Conservation (phyloP, 208 protist species). For the Leishmania mexicana region DNA sequence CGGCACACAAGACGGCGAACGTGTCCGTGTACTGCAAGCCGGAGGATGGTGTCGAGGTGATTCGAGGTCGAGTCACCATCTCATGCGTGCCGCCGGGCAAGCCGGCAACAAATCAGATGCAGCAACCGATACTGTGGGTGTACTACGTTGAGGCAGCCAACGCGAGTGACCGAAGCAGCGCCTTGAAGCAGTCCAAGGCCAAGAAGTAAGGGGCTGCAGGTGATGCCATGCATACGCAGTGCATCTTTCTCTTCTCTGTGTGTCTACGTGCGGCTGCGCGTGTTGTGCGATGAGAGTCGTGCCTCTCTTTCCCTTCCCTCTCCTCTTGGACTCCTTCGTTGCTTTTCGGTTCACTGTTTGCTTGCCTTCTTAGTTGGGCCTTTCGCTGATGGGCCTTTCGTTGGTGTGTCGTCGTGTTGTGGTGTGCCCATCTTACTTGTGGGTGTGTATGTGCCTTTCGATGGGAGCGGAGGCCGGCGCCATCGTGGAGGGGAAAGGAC, state of each 20-base stretch:
- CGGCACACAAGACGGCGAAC: constrained; percentile 82
- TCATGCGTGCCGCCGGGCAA: constrained; percentile 46
- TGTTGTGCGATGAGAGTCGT: background rate
- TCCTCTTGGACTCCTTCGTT: background rate
- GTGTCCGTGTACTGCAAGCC: constrained; percentile 80
- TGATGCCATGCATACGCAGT: background rate
- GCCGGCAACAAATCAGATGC: constrained; percentile 4
- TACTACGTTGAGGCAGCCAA: constrained; percentile 82
- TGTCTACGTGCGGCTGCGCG: background rate
- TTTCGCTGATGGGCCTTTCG: background rate
- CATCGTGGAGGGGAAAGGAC: background rate
- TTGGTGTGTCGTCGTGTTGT: background rate
- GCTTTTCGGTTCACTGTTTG: no score
- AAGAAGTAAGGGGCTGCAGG: constrained; percentile 8
- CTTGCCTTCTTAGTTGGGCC: background rate
- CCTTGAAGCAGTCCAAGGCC: constrained; percentile 17
- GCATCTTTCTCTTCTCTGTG: background rate
- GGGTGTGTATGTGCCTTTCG: background rate
- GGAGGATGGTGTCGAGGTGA: constrained; percentile 34
- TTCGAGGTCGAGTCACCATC: constrained; percentile 38
- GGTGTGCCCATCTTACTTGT: background rate
- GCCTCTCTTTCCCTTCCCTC: background rate
- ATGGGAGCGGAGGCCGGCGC: background rate
- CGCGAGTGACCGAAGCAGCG: constrained; percentile 18
- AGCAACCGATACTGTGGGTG: constrained; percentile 74